Evolutionary conservation across 345 rosid genomes (phyloP), one percentile per base, ranked within the genome.

Genomic region (Geranium brycei): DNA sequence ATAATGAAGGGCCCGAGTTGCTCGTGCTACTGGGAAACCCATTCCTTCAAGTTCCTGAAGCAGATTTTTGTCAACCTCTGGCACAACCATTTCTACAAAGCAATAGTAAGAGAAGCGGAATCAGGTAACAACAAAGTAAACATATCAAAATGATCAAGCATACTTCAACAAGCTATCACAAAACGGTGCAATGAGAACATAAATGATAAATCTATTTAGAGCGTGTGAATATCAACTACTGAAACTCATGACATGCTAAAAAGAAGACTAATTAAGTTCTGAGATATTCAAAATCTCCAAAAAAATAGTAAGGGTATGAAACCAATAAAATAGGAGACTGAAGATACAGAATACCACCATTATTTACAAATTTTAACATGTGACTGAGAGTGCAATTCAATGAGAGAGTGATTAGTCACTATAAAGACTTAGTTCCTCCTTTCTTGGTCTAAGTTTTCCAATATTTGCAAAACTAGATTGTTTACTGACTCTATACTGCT

Each of bases 1-100:
- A 81, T 74, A 88, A 79, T 93, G 87, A 70, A 93, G 96, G 53
- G 99, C 97, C 58, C 99, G 82, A 57, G 86, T 90, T 64, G 99
- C 95, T 58, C 95, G 79, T 73, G 87, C 81, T 59, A 64, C 75
- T 59, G 91, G 73, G 72, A 93, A 93, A 53, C 97, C 96, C 99
- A 90, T 92, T 19, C 72, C 84, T 82, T 90, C 99, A 59, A 93
- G 81, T 68, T 93, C 99, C 72, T 85, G 86, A 7, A 93, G 87
- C 57, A 88, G 71, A 17, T 72, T 82, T 74, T 81, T 71, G 79
- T 86, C 81, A 72, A 93, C 99, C 51, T 85, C 97, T 67, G 97
- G 96, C 69, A 83, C 89, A 76, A 82, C 81, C 97, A 93, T 85
- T 71, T 88, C 99, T 93, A 79, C 31, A 77, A 8, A 47, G 53